Evolutionary conservation across 805 yeast genomes (phyloP), one percentile per base, ranked within the genome.

Genomic region (Spathaspora arborariae): DNA sequence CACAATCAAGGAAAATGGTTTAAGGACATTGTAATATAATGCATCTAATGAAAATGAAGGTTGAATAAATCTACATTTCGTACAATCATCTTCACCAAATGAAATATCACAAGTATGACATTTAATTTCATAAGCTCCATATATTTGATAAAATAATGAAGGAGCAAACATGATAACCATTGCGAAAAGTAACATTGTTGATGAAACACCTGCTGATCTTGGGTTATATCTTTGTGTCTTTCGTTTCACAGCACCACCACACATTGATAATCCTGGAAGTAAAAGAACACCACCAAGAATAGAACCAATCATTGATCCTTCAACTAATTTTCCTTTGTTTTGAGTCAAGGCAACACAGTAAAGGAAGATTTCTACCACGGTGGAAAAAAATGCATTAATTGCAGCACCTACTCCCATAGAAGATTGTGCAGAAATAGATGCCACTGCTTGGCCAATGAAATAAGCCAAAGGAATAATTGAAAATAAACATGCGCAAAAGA

Each of bases 351-450:
- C 98, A 18, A 92, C 96, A 65, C 96, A 85, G 63, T 94, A 94
- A 42, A 92, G 70, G 63, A 84, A 94, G 7, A 94, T 86, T 63
- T 94, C 99, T 5, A 94, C 98, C 42, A 94, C 78, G 0, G 99
- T 91, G 1, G 98, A 91, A 74, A 94, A 94, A 59, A 94, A 92
- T 0, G 99, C 99, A 64, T 94, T 94, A 56, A 94, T 90, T 0
- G 91, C 97, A 1, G 99, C 99, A 71, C 98, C 98, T 49, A 94
- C 82, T 22, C 98, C 97, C 99, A 94, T 94, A 0, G 97, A 91
- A 0, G 97, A 88, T 68, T 94, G 99, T 0, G 99, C 98, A 5
- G 96, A 87, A 49, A 94, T 94, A 2, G 98, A 91, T 0, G 99
- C 99, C n/a, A 94, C 99, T 5, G 98, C 98, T 65, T 92, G 98